Base-by-base conservation (phyloP, 176 grass and related monocot species). In the Zea luxurians region DNA sequence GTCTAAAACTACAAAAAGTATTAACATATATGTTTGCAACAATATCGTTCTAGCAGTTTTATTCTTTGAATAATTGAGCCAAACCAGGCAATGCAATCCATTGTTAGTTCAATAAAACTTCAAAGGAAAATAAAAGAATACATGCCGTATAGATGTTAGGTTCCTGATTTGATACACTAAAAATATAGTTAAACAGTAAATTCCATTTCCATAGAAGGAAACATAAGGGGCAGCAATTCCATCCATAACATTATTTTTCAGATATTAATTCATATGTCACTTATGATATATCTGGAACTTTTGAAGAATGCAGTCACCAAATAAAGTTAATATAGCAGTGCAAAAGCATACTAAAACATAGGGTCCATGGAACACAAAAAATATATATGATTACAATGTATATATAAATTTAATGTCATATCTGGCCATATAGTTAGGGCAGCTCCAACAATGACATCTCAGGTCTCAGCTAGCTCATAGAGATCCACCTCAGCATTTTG, bases 241-340 rank as follows among this genome's bases (percentile, higher is more conserved):
- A 15, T 13, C 27, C 4, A 20, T 36, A 52, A 3, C 44, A 52
- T 38, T 81, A 41, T 87, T 15, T 74, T 20, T 18, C 7, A 13
- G 5, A 70, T 70, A 47, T 76, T 47, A 5, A 70, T 37, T 73
- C 5, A 4, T 18, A 40, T 47, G n/a, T 35, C n/a, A 49, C 8
- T 44, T 35, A 42, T 52, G 65, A 35, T 13, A 78, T 15, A 68
- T 42, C 34, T 49, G 35, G 11, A 68, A 58, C 61, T 67, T 49
- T 74, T 41, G 8, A 80, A 80, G 42, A 80, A 86, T 18, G 36
- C 41, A 80, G 74, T 61, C 13, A 9, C 34, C 66, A 86, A 61
- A 7, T 68, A 68, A 58, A 36, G 18, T 68, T 75, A 37, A 2
- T 75, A 52, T 68, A 40, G 63, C 7, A 61, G 13, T 2, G 13